Evolutionary conservation across 192 early-diverging fungal genomes (phyloP).

Genomic region (Entomortierella lignicola): DNA sequence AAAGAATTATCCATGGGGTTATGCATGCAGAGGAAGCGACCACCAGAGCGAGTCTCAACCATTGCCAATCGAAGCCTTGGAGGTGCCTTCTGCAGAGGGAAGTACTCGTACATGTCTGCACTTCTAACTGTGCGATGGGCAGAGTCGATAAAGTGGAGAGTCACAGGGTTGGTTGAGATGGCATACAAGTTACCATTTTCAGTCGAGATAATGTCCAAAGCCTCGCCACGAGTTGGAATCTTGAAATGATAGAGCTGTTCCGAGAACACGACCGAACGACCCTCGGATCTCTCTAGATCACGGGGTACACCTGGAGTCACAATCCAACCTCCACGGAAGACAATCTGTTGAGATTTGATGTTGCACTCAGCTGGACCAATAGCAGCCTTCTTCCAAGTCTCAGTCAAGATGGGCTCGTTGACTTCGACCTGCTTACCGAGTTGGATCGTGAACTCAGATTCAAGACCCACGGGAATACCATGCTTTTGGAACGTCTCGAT

Average conservation of each 20-base stretch:
- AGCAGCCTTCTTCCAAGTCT: slow-evolving; percentile 63
- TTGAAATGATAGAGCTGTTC: slow-evolving; percentile 77
- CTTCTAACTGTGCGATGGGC: slow-evolving; percentile 61
- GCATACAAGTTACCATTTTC: slow-evolving; percentile 66
- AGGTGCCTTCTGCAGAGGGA: slow-evolving; percentile 68
- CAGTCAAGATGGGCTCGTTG: slow-evolving; percentile 62
- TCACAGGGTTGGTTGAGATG: slow-evolving; percentile 73
- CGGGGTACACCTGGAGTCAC: slow-evolving; percentile 57
- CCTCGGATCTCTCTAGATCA: slow-evolving; percentile 69
- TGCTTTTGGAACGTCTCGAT: slow-evolving; percentile 80
- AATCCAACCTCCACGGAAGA: slow-evolving; percentile 65
- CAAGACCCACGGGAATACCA: slow-evolving; percentile 75
- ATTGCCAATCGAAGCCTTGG: slow-evolving; percentile 62
- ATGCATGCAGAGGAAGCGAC: slow-evolving; percentile 66
- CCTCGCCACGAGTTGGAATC: slow-evolving; percentile 72
- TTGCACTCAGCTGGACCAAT: slow-evolving; percentile 13
- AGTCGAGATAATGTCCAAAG: slow-evolving; percentile 65
- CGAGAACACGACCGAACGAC: slow-evolving; percentile 69
- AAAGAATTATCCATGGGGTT: slow-evolving; percentile 70
- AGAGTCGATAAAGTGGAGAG: slow-evolving; percentile 62
- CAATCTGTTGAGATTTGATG: slow-evolving; percentile 25
- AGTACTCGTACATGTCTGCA: slow-evolving; percentile 79
- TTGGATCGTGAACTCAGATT: slow-evolving; percentile 74
- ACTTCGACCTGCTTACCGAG: slow-evolving; percentile 64
- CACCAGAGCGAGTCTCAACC: slow-evolving; percentile 39